These are phyloP conservation scores for Verticillium klebahnii DNA, from an alignment of 2,329 filamentous ascomycete genomes.

Conservation along the genomic window DNA sequence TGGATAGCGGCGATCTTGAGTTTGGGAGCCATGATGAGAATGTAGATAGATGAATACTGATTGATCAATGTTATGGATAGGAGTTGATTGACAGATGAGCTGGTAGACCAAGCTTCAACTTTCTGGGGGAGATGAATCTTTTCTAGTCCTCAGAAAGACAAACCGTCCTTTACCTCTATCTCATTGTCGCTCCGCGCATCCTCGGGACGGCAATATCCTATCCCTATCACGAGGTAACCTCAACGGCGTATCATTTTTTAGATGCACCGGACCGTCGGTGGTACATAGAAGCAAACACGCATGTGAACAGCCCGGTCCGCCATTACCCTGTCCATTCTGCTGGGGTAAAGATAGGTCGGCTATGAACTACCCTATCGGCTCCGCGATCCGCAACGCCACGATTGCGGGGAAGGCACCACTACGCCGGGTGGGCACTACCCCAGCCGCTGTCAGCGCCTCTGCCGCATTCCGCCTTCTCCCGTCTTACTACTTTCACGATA, in stretches of 20 bases:
- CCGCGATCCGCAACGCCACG: not conserved
- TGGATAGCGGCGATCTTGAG: conserved; percentile 20
- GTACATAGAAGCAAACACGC: too few relatives aligned
- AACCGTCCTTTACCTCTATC: not conserved
- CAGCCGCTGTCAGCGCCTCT: not conserved
- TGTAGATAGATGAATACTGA: too few relatives aligned
- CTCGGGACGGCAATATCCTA: not conserved
- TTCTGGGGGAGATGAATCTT: not conserved
- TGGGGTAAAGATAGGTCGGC: not conserved
- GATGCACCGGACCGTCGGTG: not conserved
- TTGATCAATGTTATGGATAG: not conserved
- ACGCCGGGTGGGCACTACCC: not conserved
- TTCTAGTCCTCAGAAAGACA: not conserved
- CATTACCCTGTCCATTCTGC: not conserved
- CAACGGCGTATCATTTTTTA: not conserved
- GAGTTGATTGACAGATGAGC: not conserved
- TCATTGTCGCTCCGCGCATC: not conserved
- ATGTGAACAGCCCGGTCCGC: too few relatives aligned
- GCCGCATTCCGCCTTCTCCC: not conserved
- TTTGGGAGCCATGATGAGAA: not conserved
- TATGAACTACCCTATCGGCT: not conserved
- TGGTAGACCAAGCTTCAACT: too few relatives aligned
- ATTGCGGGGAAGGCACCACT: not conserved
- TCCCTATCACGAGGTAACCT: not conserved
- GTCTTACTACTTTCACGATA: not conserved